Base-by-base conservation (phyloP, 1,284 basidiomycete species). In the Athelia psychrophila region DNA sequence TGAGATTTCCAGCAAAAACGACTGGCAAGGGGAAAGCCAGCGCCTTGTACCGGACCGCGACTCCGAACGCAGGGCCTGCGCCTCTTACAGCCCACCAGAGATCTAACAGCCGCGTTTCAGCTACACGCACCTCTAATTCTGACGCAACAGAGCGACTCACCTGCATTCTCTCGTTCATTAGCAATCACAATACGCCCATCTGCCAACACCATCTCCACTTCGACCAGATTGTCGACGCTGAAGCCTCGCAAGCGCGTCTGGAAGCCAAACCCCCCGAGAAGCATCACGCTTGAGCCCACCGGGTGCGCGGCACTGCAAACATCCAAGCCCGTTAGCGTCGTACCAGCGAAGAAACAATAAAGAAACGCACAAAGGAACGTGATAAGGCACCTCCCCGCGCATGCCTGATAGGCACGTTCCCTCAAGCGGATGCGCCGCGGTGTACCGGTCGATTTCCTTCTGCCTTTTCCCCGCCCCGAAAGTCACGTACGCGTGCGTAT, bases 61-160 rank as follows among this genome's bases (percentile, higher is more conserved):
- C 79, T 15, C 93, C 93, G 44, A 96, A 80, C 2, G 85, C 81
- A 1, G 93, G 79, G 0, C 93, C 94, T 4, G 89, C 91, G 13
- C 94, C 94, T 52, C 93, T 81, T 23, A 95, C 67, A 3, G 87
- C 93, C 91, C 92, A 97, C 89, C 91, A 95, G 9, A 97, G 70
- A 60, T 90, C 88, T 90, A 53, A 27, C 9, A 10, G n/a, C 24
- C 8, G 6, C 8, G 18, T 23, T 23, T 42, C 10, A 42, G 22
- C 6, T 42, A 5, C 6, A 42, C 33, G 33, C 18, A 18, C 33
- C 18, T 35, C 8, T 42, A 10, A 13, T 30, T 30, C 5, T 13
- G 5, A 13, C 27, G 16, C 6, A 5, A 23, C 22, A 6, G 38
- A 45, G 44, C 27, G 33, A 2, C 72, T 45, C 53, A 86, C 89